Base-by-base conservation (phyloP, 2,329 filamentous ascomycete genomes). In the Orbilia blumenaviensis region DNA sequence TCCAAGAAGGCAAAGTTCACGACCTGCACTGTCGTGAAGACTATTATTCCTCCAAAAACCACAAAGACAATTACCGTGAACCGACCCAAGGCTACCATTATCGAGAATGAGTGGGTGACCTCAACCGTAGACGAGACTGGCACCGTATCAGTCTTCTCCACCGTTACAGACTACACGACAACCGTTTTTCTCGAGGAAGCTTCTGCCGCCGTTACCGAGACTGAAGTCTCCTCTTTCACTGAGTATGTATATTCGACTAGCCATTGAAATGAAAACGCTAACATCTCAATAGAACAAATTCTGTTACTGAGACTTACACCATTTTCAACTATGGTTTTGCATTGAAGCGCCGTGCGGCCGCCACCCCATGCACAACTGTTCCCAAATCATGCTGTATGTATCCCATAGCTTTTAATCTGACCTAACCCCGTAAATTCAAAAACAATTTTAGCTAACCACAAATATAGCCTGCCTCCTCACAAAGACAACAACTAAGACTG, bases 21-120 rank as follows among this genome's bases (percentile, higher is more conserved):
- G 8, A 73, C 68, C n/a, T 73, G 68, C 23, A 73, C 68, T 8
- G 29, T 73, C 14, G 32, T 52, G 48, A 73, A 73, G 41, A 73
- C 68, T 5, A 50, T 66, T 29, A 18, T 44, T 2, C 68, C 68
- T 1, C 12, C 16, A 21, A 73, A 60, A 16, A 36, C 38, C 29
- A 66, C 41, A 27, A 66, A 73, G 29, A 66, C 68, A 8, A 23
- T 73, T 7, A 34, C 56, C 12, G 18, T 73, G 2, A 41, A 4
- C 9, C 68, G 8, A 9, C 38, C 68, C 1, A 66, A 58, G 12
- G 68, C 61, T 10, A 73, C 68, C 4, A 18, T 73, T 16, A n/a
- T 60, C 12, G 34, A 58, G 5, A 23, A 46, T 12, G 18, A 72
- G 8, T 21, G 41, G 12, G 48, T 44, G 8, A 72, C 67, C 0